Evolutionary conservation across 345 rosid genomes (phyloP).

Genomic region (Linum tenue): DNA sequence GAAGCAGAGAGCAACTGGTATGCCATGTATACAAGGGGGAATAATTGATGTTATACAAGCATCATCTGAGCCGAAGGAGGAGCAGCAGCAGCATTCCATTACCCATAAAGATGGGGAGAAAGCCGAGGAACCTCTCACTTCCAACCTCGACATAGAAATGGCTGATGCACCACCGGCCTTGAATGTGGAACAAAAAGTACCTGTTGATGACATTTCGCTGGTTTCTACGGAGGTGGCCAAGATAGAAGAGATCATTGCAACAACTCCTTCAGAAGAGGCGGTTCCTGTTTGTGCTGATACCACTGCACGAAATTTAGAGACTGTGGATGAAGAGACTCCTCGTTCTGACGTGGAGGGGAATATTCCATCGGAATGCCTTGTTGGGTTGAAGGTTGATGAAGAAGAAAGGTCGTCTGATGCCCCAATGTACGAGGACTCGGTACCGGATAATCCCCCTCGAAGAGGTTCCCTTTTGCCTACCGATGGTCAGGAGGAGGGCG

Average conservation of each 20-base stretch:
- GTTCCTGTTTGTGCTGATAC: constrained; percentile 1
- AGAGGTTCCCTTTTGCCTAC: neutral
- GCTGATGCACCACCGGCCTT: constrained; percentile 5
- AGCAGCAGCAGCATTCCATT: neutral
- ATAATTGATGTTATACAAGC: constrained; percentile 21
- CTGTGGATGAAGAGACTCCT: constrained; percentile 7
- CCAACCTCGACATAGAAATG: constrained; percentile 22
- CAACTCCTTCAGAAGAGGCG: constrained; percentile 15
- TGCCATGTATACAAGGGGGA: constrained; percentile 19
- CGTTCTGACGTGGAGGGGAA: constrained; percentile 20
- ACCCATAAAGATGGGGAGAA: constrained; percentile 7
- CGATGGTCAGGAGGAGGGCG: constrained; percentile 14
- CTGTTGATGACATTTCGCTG: constrained; percentile 14
- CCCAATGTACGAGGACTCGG: constrained; percentile 9
- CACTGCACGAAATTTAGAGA: constrained; percentile 12
- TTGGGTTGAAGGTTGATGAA: constrained; percentile 3
- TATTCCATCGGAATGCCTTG: neutral
- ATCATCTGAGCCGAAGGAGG: constrained; percentile 23
- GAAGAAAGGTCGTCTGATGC: constrained; percentile 13
- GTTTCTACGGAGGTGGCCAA: neutral
- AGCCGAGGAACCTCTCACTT: constrained; percentile 8
- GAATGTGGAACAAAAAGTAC: constrained; percentile 15
- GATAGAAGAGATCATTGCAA: constrained; percentile 15
- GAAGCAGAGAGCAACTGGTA: constrained; percentile 48
- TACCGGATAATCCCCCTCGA: constrained; percentile 9